Percentiles rank a stretch among this genome's conserved stretches.
phyloP scores from a whole-genome alignment of 2,329 filamentous ascomycete genomes.

The Ascochyta fabae region DNA sequence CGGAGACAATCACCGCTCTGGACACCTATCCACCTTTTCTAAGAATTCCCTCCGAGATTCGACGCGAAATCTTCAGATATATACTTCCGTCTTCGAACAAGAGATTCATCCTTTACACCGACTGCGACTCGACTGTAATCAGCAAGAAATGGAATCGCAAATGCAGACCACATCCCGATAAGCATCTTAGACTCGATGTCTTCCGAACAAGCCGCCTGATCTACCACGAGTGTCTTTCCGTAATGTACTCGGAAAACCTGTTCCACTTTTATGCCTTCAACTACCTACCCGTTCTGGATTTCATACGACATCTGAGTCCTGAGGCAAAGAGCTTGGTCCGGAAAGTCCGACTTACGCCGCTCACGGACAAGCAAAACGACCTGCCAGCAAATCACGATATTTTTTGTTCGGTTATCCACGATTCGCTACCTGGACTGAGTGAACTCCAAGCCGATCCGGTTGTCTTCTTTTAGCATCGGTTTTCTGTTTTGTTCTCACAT shows the following conservation, averaged over 20 bases:
- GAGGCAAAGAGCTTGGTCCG: constrained; percentile 48
- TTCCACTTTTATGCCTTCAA: constrained; percentile 51
- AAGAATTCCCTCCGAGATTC: constrained; percentile 48
- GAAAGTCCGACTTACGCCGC: constrained; percentile 47
- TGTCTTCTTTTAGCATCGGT: constrained; percentile 39
- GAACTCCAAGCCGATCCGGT: constrained; percentile 47
- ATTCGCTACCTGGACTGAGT: constrained; percentile 46
- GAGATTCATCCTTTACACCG: constrained; percentile 55
- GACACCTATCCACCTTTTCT: constrained; percentile 47
- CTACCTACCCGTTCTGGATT: constrained; percentile 49
- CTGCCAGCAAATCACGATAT: constrained; percentile 44
- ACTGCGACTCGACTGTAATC: constrained; percentile 49
- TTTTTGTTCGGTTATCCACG: constrained; percentile 50
- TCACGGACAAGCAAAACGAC: constrained; percentile 46
- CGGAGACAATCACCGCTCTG: constrained; percentile 46
- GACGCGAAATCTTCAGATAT: constrained; percentile 48
- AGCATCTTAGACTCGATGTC: constrained; percentile 42
- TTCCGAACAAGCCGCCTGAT: constrained; percentile 48
- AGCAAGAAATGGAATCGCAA: constrained; percentile 48
- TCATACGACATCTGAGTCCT: constrained; percentile 48
- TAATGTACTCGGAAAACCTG: constrained; percentile 49
- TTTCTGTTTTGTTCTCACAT: too few species aligned
- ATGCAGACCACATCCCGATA: constrained; percentile 44
- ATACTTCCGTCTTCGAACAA: constrained; percentile 48
- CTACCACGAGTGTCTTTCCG: constrained; percentile 48